Percentiles rank a stretch among this genome's conserved stretches.
Conservation (phyloP, 2,329 filamentous ascomycete genomes). For the Hypoxylon sp. region DNA sequence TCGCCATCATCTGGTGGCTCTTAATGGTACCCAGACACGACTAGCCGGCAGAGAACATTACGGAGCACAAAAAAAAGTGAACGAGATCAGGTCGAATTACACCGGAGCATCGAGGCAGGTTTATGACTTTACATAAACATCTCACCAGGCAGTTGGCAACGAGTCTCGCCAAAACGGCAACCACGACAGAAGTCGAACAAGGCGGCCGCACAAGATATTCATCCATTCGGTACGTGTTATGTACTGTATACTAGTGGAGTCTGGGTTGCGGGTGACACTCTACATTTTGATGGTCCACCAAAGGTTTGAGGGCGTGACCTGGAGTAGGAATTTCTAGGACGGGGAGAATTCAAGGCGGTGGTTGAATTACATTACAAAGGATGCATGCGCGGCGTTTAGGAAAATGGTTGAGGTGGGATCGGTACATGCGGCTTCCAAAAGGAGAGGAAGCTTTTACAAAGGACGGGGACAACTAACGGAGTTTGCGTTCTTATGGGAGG, state of each 20-base stretch:
- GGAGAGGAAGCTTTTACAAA: constrained; percentile 32
- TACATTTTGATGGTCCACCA: constrained; percentile 16
- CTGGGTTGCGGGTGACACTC: constrained; percentile 4
- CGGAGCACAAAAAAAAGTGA: constrained; percentile 7
- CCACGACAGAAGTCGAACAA: constrained; percentile 12
- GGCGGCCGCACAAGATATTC: constrained; percentile 3
- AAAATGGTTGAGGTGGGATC: constrained; percentile 37
- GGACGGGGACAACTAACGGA: constrained; percentile 38
- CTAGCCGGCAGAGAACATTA: constrained; percentile 19
- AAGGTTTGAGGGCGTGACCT: constrained; percentile 20
- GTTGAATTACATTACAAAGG: constrained; percentile 39
- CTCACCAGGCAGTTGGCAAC: constrained; percentile 2
- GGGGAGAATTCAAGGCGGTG: constrained; percentile 23
- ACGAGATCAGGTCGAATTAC: constrained; percentile 11
- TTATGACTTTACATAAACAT: constrained; percentile 21
- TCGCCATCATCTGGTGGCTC: constrained; percentile 51
- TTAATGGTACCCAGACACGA: constrained; percentile 28
- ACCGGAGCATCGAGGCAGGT: constrained; percentile 14
- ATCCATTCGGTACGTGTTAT: constrained; percentile 30
- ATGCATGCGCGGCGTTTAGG: constrained; percentile 51
- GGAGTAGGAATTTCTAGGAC: constrained; percentile 15
- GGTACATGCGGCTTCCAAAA: constrained; percentile 29
- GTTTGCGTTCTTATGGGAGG: constrained; percentile 39
- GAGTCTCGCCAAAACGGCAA: constrained; percentile 8
- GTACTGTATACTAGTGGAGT: constrained; percentile 36